phyloP scores from a whole-genome alignment of 116 monocot species.

The Cymodocea nodosa region DNA sequence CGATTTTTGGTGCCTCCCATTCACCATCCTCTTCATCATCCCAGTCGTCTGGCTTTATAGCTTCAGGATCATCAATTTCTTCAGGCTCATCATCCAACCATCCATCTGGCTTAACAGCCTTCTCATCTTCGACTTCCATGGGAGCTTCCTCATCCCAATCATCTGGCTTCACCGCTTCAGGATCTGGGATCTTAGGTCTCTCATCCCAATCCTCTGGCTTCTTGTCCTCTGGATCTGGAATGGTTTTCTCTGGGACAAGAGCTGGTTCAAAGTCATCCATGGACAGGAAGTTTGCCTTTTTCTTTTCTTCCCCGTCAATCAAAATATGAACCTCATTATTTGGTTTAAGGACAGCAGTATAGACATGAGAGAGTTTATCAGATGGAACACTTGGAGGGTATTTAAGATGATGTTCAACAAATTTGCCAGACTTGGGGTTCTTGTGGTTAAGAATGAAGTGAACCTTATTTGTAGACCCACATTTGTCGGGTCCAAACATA shows the following conservation, averaged over 20 bases:
- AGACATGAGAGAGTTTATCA: slow-evolving; percentile 85
- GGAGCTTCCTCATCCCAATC: slow-evolving; percentile 97
- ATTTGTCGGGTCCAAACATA: slow-evolving; percentile 98
- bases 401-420: slow-evolving; percentile 83
- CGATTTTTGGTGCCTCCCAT: slow-evolving; percentile 89
- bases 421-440: slow-evolving; percentile 73
- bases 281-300: slow-evolving; percentile 54
- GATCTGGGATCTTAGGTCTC: slow-evolving; percentile 64
- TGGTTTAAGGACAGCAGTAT: slow-evolving; percentile 67
- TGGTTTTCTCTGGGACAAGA: slow-evolving; percentile 65
- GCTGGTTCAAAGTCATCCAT: slow-evolving; percentile 76
- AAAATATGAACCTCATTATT: slow-evolving; percentile 61
- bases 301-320: slow-evolving; percentile 87
- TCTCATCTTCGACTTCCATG: slow-evolving; percentile 76
- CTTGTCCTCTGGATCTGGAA: slow-evolving; percentile 82
- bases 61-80: slow-evolving; percentile 87
- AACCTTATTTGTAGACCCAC: slow-evolving; percentile 80
- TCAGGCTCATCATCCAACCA: slow-evolving; percentile 94
- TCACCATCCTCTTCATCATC: slow-evolving; percentile 91
- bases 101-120: slow-evolving; percentile 84
- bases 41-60: slow-evolving; percentile 83
- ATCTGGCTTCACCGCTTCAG: slow-evolving; percentile 74
- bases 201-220: slow-evolving; percentile 95
- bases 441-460: slow-evolving; percentile 89
- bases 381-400: slow-evolving; percentile 70